Evolutionary conservation across 2,329 filamentous ascomycete species (phyloP), one percentile per base, ranked within the genome.

Genomic region (Monilinia fructicola): DNA sequence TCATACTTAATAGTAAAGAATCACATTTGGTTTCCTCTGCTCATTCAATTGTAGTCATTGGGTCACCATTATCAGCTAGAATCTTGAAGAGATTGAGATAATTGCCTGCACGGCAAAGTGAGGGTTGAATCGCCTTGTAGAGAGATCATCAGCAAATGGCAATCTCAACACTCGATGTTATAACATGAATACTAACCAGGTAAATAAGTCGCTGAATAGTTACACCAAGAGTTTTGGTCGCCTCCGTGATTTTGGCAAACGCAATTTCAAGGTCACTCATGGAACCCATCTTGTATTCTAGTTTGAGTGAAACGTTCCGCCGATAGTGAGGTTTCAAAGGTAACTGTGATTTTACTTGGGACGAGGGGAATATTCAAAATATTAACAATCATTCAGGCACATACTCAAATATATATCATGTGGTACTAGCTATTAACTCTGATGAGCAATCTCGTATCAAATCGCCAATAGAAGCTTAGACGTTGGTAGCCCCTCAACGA

Each of bases 81-180:
- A 44, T 56, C 38, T 44, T 26, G n/a, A 56, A 56, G 14, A 44
- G 14, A 28, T 56, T 38, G 16, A 56, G 54, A 42, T 56, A 38
- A 42, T 56, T 56, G 23, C 54, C 54, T 42, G n/a, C 23, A 42
- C 38, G 54, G 38, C 54, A 56, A 42, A 56, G 38, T 44, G 54
- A 38, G 3, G 54, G 38, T 56, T 56, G 54, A 28, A 56, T 56
- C 3, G 54, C 38, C 54, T 56, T 26, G 2, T 18, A 9, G 42
- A 6, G 4, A 42, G 11, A 3, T 2, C 5, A 28, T 56, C 16
- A 56, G 38, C 23, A 42, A 28, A 10, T 44, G 23, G 54, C 23
- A 18, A 42, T 42, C 4, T 26, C 3, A 7, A 21, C 3, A 56
- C 12, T 16, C 3, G 3, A 26, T 7, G 2, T 42, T 14, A 21